Conservation (phyloP, 441 rosid species). For the Syzygium malaccense region DNA sequence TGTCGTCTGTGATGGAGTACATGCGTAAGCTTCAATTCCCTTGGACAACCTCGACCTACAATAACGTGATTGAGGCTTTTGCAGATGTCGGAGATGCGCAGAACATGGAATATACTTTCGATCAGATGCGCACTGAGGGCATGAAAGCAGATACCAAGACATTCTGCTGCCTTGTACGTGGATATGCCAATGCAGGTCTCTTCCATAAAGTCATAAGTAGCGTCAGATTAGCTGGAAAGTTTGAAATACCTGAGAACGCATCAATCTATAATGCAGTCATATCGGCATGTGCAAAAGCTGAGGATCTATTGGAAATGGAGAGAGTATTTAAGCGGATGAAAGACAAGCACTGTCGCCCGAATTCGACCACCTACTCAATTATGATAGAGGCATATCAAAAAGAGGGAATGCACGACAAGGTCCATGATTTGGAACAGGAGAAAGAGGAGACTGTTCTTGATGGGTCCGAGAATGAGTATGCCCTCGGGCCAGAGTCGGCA, state of each 20-base stretch:
- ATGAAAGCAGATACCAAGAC: constrained; percentile 91
- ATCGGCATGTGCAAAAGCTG: constrained; percentile 74
- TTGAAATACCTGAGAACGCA: constrained; percentile 68
- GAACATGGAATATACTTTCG: constrained; percentile 77
- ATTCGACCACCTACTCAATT: constrained; percentile 52
- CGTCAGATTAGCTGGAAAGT: constrained; percentile 65
- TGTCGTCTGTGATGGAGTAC: constrained; percentile 95
- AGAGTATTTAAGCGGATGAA: constrained; percentile 75
- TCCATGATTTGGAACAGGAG: constrained; percentile 71
- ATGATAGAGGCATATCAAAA: constrained; percentile 72
- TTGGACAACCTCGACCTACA: constrained; percentile 91
- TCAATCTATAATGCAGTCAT: constrained; percentile 63
- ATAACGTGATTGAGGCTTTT: constrained; percentile 89
- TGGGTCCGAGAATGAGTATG: constrained; percentile 8
- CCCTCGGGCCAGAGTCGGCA: neutral
- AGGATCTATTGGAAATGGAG: constrained; percentile 90
- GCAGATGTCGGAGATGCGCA: constrained; percentile 86
- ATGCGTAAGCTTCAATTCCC: constrained; percentile 89
- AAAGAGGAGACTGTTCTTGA: constrained; percentile 19
- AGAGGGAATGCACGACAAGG: constrained; percentile 79
- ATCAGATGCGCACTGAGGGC: constrained; percentile 82
- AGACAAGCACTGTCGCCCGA: constrained; percentile 47
- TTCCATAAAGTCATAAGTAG: constrained; percentile 74
- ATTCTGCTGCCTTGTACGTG: constrained; percentile 76
- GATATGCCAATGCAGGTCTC: constrained; percentile 77